Percentiles rank a stretch among this genome's conserved stretches.
Conservation (phyloP, 2,329 filamentous ascomycete genomes). For the Leptographium wingfieldii region DNA sequence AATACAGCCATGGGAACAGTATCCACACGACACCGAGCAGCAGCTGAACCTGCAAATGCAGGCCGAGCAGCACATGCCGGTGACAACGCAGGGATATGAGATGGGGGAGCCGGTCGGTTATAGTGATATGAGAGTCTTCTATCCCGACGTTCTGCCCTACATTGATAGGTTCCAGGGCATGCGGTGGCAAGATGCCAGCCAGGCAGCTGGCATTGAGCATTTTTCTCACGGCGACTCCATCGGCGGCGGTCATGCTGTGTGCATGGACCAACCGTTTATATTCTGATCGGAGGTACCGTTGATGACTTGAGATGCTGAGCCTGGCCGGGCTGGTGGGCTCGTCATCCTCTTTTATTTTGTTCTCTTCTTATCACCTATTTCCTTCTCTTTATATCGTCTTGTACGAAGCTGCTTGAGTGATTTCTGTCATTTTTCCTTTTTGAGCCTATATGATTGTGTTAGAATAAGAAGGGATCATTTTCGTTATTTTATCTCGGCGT, state of each 20-base stretch:
- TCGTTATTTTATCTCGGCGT: neutral
- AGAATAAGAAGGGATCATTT: too few relatives aligned
- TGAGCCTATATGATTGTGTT: too few relatives aligned
- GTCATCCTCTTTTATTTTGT: neutral
- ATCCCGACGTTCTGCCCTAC: slow-evolving; percentile 11
- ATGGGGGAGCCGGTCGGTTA: neutral
- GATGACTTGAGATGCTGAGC: neutral
- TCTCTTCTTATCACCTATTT: neutral
- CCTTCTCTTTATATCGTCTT: neutral
- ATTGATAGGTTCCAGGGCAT: slow-evolving; percentile 14
- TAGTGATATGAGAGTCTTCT: slow-evolving; percentile 8
- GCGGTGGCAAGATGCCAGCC: slow-evolving; percentile 15
- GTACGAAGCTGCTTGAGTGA: too few relatives aligned
- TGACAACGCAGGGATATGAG: neutral
- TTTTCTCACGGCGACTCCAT: slow-evolving; percentile 15
- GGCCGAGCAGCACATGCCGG: neutral
- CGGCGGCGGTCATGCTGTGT: neutral
- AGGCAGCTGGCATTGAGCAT: slow-evolving; percentile 15
- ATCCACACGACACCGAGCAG: slow-evolving; percentile 3
- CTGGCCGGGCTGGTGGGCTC: neutral
- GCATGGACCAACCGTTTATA: neutral
- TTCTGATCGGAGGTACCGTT: neutral
- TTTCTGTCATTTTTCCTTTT: too few relatives aligned
- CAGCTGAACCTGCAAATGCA: slow-evolving; percentile 1
- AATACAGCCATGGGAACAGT: slow-evolving; percentile 7